Base-by-base conservation (phyloP, 306 rosid species). In the Mucuna pruriens region DNA sequence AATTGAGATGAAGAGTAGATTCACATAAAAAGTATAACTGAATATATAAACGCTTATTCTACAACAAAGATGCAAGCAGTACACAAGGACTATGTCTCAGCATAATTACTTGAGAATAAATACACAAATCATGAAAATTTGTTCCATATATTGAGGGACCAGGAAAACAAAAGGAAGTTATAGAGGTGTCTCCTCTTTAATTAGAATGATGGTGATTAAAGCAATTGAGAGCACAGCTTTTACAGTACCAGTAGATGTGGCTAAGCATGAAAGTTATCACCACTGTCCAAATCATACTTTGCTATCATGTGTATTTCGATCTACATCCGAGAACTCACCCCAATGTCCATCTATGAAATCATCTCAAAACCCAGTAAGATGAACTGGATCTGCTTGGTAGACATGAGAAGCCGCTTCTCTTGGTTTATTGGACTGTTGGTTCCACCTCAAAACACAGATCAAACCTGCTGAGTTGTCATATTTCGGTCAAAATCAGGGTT, bases 301-400 rank as follows among this genome's bases (percentile, higher is more conserved):
- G n/a, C 64, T 44, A 72, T 12, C 26, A 69, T 51, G 19, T 51
- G 52, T 78, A 52, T 77, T 78, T 81, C 55, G 83, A 64, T 81
- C 64, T 69, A 44, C 44, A 66, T 75, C 49, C 5, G 75, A 77
- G 82, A 49, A 82, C 36, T 83, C 84, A 67, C 74, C 26, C 62
- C 46, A 76, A 74, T 40, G 68, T 44, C 83, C 83, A 36, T 67
- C 83, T 26, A 70, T 76, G 80, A 79, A 76, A 77, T 76, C 69
- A 74, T 82, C 77, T 81, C 75, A 58, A 75, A 83, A 65, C 79
- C 83, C 63, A 78, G 25, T 45, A 84, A 63, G 81, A 71, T 78
- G 86, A 78, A 75, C 62, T 40, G 76, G 66, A 86, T 62, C 60
- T 81, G 63, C 79, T 80, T 45, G 82, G 81, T 42, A 80, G 82